Conservation (phyloP, 441 rosid species). For the Eruca vesicaria region DNA sequence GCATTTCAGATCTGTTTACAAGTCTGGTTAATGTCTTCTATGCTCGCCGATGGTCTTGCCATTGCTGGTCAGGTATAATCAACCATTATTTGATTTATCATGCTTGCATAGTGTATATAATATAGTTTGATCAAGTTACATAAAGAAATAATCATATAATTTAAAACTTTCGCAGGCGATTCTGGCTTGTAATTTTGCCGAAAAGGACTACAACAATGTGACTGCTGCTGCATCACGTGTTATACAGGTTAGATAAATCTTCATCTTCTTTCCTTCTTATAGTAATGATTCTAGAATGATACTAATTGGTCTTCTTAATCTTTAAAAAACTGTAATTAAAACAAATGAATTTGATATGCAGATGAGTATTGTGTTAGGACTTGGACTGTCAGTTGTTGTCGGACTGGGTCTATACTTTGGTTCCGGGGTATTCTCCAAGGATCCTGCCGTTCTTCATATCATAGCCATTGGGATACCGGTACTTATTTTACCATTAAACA, state of each 20-base stretch:
- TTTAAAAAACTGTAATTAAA: not conserved
- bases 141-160: not conserved
- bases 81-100: not conserved
- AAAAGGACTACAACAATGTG: slow-evolving; percentile 56
- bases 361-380: slow-evolving; percentile 63
- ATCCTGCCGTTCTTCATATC: slow-evolving; percentile 47
- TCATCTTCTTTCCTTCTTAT: not conserved
- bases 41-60: slow-evolving; percentile 74
- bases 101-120: not conserved
- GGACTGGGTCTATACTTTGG: slow-evolving; percentile 62
- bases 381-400: slow-evolving; percentile 56
- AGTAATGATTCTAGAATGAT: not conserved
- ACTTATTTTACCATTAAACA: not conserved
- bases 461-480: slow-evolving; percentile 67
- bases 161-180: slow-evolving; percentile 44
- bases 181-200: slow-evolving; percentile 66
- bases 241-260: slow-evolving; percentile 44
- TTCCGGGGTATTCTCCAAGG: slow-evolving; percentile 61
- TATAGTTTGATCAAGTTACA: not conserved
- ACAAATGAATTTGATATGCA: slow-evolving; percentile 25
- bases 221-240: slow-evolving; percentile 51
- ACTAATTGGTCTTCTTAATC: not conserved
- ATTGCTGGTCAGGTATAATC: slow-evolving; percentile 69
- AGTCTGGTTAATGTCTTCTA: slow-evolving; percentile 76
- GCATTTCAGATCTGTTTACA: slow-evolving; percentile 75